Conservation (phyloP, 73 alveolate genomes). For the Effrenium voratum region DNA sequence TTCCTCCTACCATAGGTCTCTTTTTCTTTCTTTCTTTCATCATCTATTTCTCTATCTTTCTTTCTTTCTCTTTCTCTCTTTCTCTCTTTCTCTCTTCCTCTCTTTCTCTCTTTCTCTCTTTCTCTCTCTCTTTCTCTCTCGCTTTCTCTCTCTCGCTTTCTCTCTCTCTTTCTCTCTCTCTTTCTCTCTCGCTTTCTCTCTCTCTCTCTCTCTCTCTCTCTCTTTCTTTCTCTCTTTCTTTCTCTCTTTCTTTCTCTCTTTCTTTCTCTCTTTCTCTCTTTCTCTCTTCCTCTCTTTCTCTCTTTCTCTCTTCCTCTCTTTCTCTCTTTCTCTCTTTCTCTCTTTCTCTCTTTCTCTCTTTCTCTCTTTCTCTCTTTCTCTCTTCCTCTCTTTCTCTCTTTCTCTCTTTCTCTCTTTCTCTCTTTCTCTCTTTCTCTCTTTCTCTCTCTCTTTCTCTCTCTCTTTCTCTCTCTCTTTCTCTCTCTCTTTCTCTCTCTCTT, state of each 20-base stretch:
- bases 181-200: neutral
- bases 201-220: neutral
- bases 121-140: neutral
- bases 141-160: neutral
- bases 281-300: conserved; percentile 18
- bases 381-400: neutral
- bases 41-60: neutral
- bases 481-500: conserved; percentile 18
- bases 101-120: neutral
- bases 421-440: neutral
- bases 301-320: conserved; percentile 17
- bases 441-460: conserved; percentile 25
- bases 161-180: neutral
- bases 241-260: neutral
- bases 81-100: neutral
- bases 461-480: conserved; percentile 12
- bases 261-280: neutral
- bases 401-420: neutral
- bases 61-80: neutral
- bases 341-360: neutral
- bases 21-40: no score
- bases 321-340: conserved; percentile 23
- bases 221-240: neutral
- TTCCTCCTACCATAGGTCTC: no score
- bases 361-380: neutral